phyloP scores from a whole-genome alignment of 805 yeast species.

The Myxozyma neotropica region DNA sequence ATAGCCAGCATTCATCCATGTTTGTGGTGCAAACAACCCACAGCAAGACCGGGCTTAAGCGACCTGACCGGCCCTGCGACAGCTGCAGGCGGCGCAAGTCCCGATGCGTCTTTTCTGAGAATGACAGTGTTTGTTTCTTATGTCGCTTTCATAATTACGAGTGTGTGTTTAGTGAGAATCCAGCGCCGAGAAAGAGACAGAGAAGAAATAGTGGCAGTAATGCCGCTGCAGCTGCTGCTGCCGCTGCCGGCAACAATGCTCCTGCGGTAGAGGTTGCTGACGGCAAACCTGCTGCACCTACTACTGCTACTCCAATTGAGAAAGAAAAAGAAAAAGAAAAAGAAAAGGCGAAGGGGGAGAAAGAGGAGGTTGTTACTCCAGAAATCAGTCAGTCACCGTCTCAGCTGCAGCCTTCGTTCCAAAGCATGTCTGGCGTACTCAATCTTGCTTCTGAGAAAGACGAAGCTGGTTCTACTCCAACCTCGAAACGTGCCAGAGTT shows the following conservation, averaged over 20 bases:
- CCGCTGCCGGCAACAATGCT: conserved; percentile 12
- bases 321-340: conserved; percentile 8
- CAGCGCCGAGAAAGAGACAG: conserved; percentile 30
- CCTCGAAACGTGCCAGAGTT: conserved; percentile 20
- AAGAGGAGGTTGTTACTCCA: not conserved
- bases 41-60: conserved; percentile 33
- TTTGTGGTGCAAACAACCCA: conserved; percentile 35
- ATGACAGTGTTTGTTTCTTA: conserved; percentile 32
- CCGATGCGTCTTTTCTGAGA: conserved; percentile 34
- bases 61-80: conserved; percentile 35
- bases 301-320: conserved; percentile 3
- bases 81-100: conserved; percentile 34
- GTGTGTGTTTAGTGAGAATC: conserved; percentile 32
- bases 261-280: not conserved
- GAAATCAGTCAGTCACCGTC: conserved; percentile 12
- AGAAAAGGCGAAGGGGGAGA: not conserved
- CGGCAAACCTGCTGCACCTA: not conserved
- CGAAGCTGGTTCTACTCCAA: conserved; percentile 1
- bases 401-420: conserved; percentile 21
- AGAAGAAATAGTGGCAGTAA: conserved; percentile 17
- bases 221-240: conserved; percentile 6
- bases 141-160: conserved; percentile 35
- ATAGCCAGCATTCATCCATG: too few species aligned
- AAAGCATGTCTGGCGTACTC: conserved; percentile 30
- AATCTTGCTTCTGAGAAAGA: conserved; percentile 9